Percentiles rank a stretch among this genome's conserved stretches.
Evolutionary conservation across 202 grass and related monocot species (phyloP).

Genomic region (Zizania palustris): DNA sequence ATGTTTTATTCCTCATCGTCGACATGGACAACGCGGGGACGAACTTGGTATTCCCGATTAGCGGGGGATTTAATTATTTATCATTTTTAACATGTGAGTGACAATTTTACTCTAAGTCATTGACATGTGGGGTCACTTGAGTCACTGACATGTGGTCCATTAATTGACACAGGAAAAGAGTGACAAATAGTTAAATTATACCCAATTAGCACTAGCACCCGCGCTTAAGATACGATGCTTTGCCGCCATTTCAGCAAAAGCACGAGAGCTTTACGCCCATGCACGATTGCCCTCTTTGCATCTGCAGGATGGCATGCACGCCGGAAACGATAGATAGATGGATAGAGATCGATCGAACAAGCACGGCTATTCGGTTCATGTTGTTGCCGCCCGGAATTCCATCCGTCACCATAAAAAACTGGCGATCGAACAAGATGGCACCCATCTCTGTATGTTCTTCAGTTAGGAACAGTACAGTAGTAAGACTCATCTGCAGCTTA

Average conservation of each 20-base stretch:
- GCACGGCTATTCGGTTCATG: slow-evolving; percentile 40
- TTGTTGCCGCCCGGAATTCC: not conserved
- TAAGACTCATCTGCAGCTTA: too few relatives aligned
- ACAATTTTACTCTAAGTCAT: too few relatives aligned
- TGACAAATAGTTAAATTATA: too few relatives aligned
- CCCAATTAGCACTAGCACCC: slow-evolving; percentile 19
- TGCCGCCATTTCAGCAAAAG: slow-evolving; percentile 53
- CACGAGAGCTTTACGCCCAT: slow-evolving; percentile 47
- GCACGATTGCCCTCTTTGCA: slow-evolving; percentile 58
- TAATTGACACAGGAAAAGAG: too few relatives aligned
- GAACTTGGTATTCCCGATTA: slow-evolving; percentile 45
- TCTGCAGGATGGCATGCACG: slow-evolving; percentile 14
- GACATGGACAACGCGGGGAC: slow-evolving; percentile 33
- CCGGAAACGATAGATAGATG: too few relatives aligned
- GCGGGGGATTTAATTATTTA: too few relatives aligned
- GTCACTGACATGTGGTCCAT: too few relatives aligned
- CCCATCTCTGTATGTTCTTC: slow-evolving; percentile 17
- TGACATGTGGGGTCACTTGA: too few relatives aligned
- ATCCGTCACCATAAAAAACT: not conserved
- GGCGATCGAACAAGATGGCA: too few relatives aligned
- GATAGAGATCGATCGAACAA: too few relatives aligned
- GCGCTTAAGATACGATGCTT: slow-evolving; percentile 33
- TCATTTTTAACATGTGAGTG: too few relatives aligned
- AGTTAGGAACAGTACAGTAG: not conserved
- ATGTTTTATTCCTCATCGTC: slow-evolving; percentile 39